Conservation (phyloP, 805 yeast species). For the Crinitomyces ghanaensis region DNA sequence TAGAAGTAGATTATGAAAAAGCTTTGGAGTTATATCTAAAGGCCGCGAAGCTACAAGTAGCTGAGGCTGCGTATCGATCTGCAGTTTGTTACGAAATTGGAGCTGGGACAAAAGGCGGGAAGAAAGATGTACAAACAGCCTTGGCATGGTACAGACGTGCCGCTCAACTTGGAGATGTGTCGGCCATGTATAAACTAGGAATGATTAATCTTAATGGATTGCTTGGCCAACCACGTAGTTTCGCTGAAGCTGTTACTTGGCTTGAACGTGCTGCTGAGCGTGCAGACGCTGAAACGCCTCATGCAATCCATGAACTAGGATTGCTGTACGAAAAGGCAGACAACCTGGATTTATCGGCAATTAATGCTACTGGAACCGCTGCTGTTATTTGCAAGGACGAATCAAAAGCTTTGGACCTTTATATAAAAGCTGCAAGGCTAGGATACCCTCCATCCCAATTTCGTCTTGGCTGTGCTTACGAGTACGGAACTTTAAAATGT, state of each 20-base stretch:
- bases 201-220: constrained; percentile 46
- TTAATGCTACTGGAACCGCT: constrained; percentile 12
- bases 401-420: constrained; percentile 39
- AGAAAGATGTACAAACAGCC: constrained; percentile 34
- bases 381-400: constrained; percentile 19
- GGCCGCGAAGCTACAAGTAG: constrained; percentile 47
- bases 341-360: constrained; percentile 15
- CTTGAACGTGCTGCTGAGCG: constrained; percentile 36
- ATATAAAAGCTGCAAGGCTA: constrained; percentile 45
- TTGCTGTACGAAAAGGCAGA: constrained; percentile 40
- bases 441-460: constrained; percentile 59
- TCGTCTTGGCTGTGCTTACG: constrained; percentile 60
- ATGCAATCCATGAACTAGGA: constrained; percentile 49
- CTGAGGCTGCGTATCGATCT: constrained; percentile 53
- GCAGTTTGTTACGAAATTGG: constrained; percentile 66
- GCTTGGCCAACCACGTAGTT: constrained; percentile 30
- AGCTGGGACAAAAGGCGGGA: constrained; percentile 37
- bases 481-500: constrained; percentile 50
- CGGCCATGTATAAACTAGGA: constrained; percentile 67
- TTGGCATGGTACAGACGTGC: constrained; percentile 46
- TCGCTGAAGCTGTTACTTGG: constrained; percentile 39
- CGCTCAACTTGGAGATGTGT: constrained; percentile 48
- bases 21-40: constrained; percentile 51
- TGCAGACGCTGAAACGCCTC: constrained; percentile 37
- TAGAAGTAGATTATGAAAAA: constrained; percentile 44